A percentile compares a stretch with the other conserved stretches of the same genome.
Conservation (phyloP, 306 rosid species). For the Dryas drummondii region DNA sequence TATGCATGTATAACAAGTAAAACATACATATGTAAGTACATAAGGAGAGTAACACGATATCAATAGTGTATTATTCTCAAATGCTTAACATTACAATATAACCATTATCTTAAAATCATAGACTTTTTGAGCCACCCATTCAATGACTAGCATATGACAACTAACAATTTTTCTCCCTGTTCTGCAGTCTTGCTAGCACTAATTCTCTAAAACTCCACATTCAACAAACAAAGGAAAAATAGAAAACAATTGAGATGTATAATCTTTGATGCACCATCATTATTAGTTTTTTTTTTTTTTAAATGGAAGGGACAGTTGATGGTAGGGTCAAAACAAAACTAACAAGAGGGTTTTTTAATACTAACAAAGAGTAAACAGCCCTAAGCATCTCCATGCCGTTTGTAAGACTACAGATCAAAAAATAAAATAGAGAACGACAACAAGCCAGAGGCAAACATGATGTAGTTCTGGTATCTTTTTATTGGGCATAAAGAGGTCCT, state of each 20-base stretch:
- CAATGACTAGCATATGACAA: neutral
- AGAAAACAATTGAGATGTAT: too few relatives aligned
- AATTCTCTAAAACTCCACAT: too few relatives aligned
- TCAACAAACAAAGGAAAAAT: too few relatives aligned
- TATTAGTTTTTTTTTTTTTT: neutral
- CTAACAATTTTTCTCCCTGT: too few relatives aligned
- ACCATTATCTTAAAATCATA: neutral
- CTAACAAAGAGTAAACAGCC: neutral
- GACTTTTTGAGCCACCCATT: neutral
- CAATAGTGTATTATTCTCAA: neutral
- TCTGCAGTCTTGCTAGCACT: too few relatives aligned
- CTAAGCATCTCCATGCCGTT: neutral
- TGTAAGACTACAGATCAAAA: neutral
- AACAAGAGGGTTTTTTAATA: neutral
- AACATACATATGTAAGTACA: neutral
- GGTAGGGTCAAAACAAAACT: neutral
- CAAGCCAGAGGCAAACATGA: neutral
- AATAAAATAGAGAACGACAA: neutral
- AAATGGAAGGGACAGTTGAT: neutral
- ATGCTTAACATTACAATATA: neutral
- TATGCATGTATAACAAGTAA: too few relatives aligned
- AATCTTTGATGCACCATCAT: neutral
- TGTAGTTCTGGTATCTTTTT: too few relatives aligned
- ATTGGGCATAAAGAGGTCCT: neutral
- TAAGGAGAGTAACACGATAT: neutral